Base-by-base conservation (phyloP, 805 yeast genomes). In the Isabelozyma pseudorhagii region DNA sequence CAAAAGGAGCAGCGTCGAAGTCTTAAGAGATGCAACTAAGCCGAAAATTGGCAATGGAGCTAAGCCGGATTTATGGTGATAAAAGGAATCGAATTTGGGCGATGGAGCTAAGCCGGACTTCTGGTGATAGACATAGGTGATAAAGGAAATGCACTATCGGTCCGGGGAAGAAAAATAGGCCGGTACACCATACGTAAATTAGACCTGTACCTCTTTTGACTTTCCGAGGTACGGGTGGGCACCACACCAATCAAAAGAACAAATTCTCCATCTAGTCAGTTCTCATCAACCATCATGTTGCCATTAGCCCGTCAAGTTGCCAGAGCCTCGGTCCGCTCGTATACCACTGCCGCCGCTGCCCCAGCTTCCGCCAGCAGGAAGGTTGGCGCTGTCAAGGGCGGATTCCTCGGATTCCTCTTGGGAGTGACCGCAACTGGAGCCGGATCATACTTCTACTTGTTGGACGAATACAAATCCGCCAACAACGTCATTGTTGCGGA, bases 341-440 rank as follows among this genome's bases (percentile, higher is more conserved):
- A 68, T 54, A 63, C 77, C 42, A 53, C 62, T 14, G 45, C 52
- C 18, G 56, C 59, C 2, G 54, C 60, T 13, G 56, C 54, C 10
- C 48, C 62, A 31, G 50, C 58, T 5, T 57, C 58, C 5, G 51
- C 59, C 5, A 68, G 75, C 17, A 69, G 62, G 53, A 70, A 61
- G 52, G 63, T 71, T 7, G 78, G 78, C 8, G 68, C 77, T 28
- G 61, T 74, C 55, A 71, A 74, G 62, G 78, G 78, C 17, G 81
- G 79, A 5, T 73, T 89, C 54, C 71, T 88, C 48, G 97, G 97
- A 1, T 90, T 89, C 68, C 77, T 89, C 48, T 72, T 84, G 29
- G 96, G 97, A 42, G 87, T 85, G 38, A 74, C 89, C 18, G 64
- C 79, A 53, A 86, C 96, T 14, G 92, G 96, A 2, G 79, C 79